phyloP scores from a whole-genome alignment of 805 yeast species.

The Starmerella bacillaris region DNA sequence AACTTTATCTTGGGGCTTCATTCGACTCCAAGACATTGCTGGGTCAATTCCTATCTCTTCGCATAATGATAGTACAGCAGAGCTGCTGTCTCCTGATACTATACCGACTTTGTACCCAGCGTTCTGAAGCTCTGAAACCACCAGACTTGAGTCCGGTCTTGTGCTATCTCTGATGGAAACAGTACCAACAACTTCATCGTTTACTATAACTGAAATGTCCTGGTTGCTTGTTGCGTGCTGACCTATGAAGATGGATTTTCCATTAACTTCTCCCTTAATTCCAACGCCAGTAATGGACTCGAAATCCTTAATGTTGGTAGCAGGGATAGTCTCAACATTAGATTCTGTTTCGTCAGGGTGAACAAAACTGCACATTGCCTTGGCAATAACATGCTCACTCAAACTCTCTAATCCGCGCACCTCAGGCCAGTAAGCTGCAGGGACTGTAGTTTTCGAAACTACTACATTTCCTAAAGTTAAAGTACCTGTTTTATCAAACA shows the following conservation, averaged over 20 bases:
- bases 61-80: conserved; percentile 50
- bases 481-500: conserved; percentile 95
- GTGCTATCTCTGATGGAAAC: conserved; percentile 51
- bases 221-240: conserved; percentile 2
- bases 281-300: conserved; percentile 23
- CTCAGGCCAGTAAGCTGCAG: conserved; percentile 32
- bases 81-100: conserved; percentile 72
- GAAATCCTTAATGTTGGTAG: conserved; percentile 14
- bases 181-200: conserved; percentile 43
- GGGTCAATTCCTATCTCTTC: conserved; percentile 44
- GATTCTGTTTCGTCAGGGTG: conserved; percentile 7
- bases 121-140: conserved; percentile 36
- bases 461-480: conserved; percentile 70
- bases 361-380: conserved; percentile 31
- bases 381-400: conserved; percentile 81
- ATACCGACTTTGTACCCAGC: conserved; percentile 52
- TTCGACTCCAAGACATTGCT: conserved; percentile 51
- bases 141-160: conserved; percentile 44
- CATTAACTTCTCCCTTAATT: conserved; percentile 18
- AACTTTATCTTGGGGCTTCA: conserved; percentile 63
- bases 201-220: conserved; percentile 30
- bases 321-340: conserved; percentile 4
- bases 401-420: conserved; percentile 43
- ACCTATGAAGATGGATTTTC: conserved; percentile 3
- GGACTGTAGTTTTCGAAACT: conserved; percentile 19